A percentile compares a stretch with the other conserved stretches of the same genome.
phyloP scores from a whole-genome alignment of 83 land plant species.

The Picea abies region DNA sequence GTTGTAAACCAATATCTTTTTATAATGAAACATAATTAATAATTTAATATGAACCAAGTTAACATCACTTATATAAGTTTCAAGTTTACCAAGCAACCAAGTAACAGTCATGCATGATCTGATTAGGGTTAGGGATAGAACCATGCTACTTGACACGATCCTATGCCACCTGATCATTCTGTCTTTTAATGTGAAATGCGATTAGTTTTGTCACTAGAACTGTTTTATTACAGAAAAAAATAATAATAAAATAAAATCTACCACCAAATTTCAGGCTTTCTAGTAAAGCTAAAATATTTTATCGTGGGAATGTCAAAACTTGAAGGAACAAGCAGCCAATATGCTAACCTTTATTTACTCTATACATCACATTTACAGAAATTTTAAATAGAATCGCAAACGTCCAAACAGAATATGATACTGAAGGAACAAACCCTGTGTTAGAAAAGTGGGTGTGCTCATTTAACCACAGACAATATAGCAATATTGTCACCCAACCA shows the following conservation, averaged over 20 bases:
- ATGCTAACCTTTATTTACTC: background rate
- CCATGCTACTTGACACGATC: background rate
- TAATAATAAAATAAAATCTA: background rate
- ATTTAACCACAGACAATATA: too few species aligned
- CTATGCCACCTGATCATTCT: background rate
- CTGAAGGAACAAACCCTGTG: background rate
- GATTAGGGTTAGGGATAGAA: background rate
- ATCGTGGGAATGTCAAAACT: slow-evolving; percentile 5
- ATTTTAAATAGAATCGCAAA: background rate
- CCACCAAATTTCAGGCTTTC: background rate
- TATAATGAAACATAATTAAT: background rate
- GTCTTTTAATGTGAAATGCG: background rate
- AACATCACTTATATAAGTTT: background rate
- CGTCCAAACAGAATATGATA: background rate
- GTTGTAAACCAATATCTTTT: background rate
- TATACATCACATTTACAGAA: background rate
- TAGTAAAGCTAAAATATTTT: background rate
- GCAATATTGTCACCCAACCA: too few species aligned
- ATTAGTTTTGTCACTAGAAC: background rate
- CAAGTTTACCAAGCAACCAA: background rate
- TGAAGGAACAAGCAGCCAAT: background rate
- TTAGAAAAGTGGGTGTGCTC: too few species aligned
- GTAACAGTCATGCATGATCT: background rate
- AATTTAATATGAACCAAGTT: background rate
- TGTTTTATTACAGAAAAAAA: too few species aligned